These are phyloP conservation scores for Cytospora leucostoma DNA, from an alignment of 2,329 filamentous ascomycete species.

Conservation along the genomic window DNA sequence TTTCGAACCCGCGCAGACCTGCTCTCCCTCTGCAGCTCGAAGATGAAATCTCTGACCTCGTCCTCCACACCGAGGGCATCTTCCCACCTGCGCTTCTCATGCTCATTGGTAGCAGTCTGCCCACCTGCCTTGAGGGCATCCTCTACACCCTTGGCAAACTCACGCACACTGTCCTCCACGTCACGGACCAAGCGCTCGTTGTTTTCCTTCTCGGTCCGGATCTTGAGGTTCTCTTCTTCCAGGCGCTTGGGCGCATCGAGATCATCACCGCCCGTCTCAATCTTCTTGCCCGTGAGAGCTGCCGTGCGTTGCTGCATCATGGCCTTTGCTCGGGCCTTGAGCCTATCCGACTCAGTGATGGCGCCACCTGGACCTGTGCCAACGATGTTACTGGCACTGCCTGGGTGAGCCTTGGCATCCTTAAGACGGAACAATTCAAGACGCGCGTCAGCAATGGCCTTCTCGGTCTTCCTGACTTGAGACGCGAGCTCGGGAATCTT, in stretches of 20 bases:
- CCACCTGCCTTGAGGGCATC: conserved; percentile 81
- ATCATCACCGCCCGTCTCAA: conserved; percentile 69
- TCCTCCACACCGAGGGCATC: conserved; percentile 95
- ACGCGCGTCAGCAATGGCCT: conserved; percentile 86
- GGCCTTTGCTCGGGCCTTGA: conserved; percentile 92
- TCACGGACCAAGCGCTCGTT: conserved; percentile 97
- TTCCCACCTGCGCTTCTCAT: conserved; percentile 92
- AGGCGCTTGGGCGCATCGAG: conserved; percentile 78
- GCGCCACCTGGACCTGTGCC: conserved; percentile 89
- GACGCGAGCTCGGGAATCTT: conserved; percentile 90
- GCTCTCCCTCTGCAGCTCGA: conserved; percentile 86
- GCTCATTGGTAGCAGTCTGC: conserved; percentile 75
- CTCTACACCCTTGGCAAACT: conserved; percentile 83
- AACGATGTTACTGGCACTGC: conserved; percentile 76
- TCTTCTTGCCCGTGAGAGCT: conserved; percentile 82
- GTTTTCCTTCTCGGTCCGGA: conserved; percentile 83
- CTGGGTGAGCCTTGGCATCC: conserved; percentile 89
- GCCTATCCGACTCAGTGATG: conserved; percentile 88
- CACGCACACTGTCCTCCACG: conserved; percentile 92
- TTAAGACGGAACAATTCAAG: conserved; percentile 90
- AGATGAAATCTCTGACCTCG: conserved; percentile 96
- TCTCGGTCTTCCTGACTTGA: conserved; percentile 85
- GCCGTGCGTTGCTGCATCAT: conserved; percentile 99
- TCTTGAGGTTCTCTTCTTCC: conserved; percentile 82
- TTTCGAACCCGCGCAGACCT: conserved; percentile 69